A percentile compares a stretch with the other conserved stretches of the same genome.
phyloP scores from a whole-genome alignment of 2,329 filamentous ascomycete genomes.

The Verticillium nonalfalfae region DNA sequence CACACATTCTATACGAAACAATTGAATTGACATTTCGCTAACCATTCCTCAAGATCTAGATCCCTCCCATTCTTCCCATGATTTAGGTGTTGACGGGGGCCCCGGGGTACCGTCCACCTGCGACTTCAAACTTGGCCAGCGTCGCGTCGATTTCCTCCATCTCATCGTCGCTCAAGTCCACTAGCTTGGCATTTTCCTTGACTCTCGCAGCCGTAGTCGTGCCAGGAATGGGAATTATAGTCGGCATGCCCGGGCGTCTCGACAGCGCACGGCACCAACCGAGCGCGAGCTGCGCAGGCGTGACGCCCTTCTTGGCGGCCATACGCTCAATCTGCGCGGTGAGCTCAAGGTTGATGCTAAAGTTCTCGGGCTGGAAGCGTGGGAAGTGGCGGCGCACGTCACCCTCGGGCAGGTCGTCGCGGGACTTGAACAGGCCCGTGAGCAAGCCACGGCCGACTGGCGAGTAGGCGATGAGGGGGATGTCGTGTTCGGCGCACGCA shows the following conservation, averaged over 20 bases:
- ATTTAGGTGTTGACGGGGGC: slow-evolving; percentile 28
- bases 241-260: slow-evolving; percentile 43
- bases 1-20: neutral
- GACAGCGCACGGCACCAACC: slow-evolving; percentile 52
- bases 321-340: slow-evolving; percentile 50
- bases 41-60: neutral
- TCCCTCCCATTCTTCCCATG: neutral
- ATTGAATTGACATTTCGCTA: neutral
- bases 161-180: slow-evolving; percentile 44
- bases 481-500: slow-evolving; percentile 55
- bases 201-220: slow-evolving; percentile 50
- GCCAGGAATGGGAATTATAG: slow-evolving; percentile 61
- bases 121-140: slow-evolving; percentile 37
- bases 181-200: slow-evolving; percentile 50
- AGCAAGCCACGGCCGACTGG: slow-evolving; percentile 57
- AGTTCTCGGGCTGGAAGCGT: slow-evolving; percentile 56
- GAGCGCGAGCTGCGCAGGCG: slow-evolving; percentile 58
- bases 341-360: slow-evolving; percentile 58
- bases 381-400: slow-evolving; percentile 41
- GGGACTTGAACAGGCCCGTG: slow-evolving; percentile 45
- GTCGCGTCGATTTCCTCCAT: slow-evolving; percentile 42
- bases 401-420: slow-evolving; percentile 47
- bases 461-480: slow-evolving; percentile 67
- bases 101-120: slow-evolving; percentile 41
- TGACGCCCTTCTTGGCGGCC: slow-evolving; percentile 54